These are phyloP conservation scores for Phialophora expanda DNA, from an alignment of 2,329 filamentous ascomycete genomes.

Conservation along the genomic window DNA sequence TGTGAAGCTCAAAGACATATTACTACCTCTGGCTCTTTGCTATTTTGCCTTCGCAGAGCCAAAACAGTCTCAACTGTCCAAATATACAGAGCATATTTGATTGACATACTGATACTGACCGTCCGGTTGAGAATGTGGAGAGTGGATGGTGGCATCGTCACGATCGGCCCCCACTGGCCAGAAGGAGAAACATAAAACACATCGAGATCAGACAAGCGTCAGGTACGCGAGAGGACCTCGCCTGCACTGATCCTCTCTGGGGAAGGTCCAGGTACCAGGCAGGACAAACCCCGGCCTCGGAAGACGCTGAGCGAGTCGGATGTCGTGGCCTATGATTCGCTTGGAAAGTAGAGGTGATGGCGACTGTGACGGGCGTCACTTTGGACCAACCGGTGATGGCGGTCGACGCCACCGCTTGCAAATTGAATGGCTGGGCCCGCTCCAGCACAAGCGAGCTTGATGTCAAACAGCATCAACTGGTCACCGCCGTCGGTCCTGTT, in stretches of 20 bases:
- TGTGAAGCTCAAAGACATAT: not conserved
- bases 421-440: not conserved
- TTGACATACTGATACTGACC: constrained; percentile 22
- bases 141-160: constrained; percentile 24
- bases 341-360: constrained; percentile 13
- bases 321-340: not conserved
- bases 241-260: constrained; percentile 12
- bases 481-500: not conserved
- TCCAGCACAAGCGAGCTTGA: constrained; percentile 7
- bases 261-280: constrained; percentile 17
- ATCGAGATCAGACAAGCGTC: constrained; percentile 11
- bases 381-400: not conserved
- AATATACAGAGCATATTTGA: not conserved
- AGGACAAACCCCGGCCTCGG: not conserved
- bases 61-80: not conserved
- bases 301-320: not conserved
- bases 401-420: not conserved
- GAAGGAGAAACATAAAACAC: constrained; percentile 8
- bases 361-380: constrained; percentile 7
- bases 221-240: constrained; percentile 7
- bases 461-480: constrained; percentile 5
- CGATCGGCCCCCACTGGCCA: not conserved
- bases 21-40: constrained; percentile 3
- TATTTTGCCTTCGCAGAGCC: not conserved
- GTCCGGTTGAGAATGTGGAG: constrained; percentile 28